Evolutionary conservation across 306 rosid genomes (phyloP), one percentile per base, ranked within the genome.

Genomic region (Medicago arabica): DNA sequence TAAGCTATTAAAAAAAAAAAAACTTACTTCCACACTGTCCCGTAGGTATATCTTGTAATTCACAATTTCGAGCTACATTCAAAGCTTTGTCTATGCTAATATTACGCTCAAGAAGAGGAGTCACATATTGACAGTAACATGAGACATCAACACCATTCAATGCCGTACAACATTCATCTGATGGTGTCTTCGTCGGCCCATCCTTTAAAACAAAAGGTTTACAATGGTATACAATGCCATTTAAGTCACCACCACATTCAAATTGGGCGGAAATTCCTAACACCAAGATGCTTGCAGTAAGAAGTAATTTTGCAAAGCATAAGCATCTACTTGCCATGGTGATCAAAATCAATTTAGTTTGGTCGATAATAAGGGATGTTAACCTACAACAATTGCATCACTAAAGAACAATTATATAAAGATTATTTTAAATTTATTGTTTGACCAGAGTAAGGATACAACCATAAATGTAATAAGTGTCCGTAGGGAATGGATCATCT

Each of bases 251-350:
- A 23, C n/a, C 38, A 15, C 66, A 60, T 60, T 28, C 40, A 1
- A 13, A 0, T 28, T 60, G 66, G 28, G 10, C 18, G 0, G 17
- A 60, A 31, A 28, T 60, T 14, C 9, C 18, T 13, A 28, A 60
- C 4, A 25, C 8, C 28, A 12, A 31, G 40, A 60, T 60, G 66
- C 66, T 4, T 59, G 9, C 5, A 6, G 16, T 23, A 28, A 59
- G 65, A 39, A 59, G 9, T 28, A 59, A 59, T 4, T 4, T 59
- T 25, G 1, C 65, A 59, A 59, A 23, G 9, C 16, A 5, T 28
- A 23, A 23, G 40, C 17, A 25, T 59, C 65, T 59, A 59, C 1
- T 59, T 59, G 38, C 65, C 65, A 59, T 59, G 65, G 9, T 59
- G n/a, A 44, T 43, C 4, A 10, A 43, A 10, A 9, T 21, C 23